Conservation (phyloP, 345 rosid genomes). For the Geranium rotundifolium region DNA sequence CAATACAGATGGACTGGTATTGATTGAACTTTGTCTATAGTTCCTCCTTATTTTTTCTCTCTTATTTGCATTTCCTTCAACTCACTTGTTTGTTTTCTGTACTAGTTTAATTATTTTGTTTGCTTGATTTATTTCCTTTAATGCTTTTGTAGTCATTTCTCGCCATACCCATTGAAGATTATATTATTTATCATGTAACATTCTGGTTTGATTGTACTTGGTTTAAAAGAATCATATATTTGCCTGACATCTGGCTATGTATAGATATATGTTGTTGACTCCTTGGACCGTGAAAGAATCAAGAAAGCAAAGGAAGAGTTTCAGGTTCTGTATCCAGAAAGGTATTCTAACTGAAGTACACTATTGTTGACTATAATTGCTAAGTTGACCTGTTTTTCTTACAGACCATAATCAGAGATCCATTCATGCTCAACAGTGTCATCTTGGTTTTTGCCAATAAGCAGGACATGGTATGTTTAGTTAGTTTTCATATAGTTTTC, state of each 20-base stretch:
- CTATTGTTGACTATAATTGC: conserved; percentile 13
- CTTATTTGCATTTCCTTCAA: too few species aligned
- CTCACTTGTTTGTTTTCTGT: too few species aligned
- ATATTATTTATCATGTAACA: too few species aligned
- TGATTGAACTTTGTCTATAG: background rate
- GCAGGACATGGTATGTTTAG: conserved; percentile 85
- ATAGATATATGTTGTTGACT: conserved; percentile 96
- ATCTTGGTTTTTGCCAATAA: conserved; percentile 97
- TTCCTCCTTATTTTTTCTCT: background rate
- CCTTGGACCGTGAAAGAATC: conserved; percentile 95
- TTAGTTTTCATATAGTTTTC: conserved; percentile 1
- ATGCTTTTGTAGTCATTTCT: too few species aligned
- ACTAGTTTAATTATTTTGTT: too few species aligned
- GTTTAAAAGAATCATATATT: too few species aligned
- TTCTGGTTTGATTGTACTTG: too few species aligned
- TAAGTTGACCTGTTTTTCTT: conserved; percentile 18
- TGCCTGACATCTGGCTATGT: background rate
- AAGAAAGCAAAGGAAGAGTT: conserved; percentile 83
- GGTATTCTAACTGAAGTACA: conserved; percentile 8
- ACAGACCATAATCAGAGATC: conserved; percentile 91
- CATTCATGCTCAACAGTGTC: conserved; percentile 89
- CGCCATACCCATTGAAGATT: too few species aligned
- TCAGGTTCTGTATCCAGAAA: conserved; percentile 52
- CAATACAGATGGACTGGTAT: conserved; percentile 96
- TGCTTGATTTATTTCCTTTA: too few species aligned